phyloP scores from a whole-genome alignment of 257 asterid genomes.

The Schizonepeta tenuifolia region DNA sequence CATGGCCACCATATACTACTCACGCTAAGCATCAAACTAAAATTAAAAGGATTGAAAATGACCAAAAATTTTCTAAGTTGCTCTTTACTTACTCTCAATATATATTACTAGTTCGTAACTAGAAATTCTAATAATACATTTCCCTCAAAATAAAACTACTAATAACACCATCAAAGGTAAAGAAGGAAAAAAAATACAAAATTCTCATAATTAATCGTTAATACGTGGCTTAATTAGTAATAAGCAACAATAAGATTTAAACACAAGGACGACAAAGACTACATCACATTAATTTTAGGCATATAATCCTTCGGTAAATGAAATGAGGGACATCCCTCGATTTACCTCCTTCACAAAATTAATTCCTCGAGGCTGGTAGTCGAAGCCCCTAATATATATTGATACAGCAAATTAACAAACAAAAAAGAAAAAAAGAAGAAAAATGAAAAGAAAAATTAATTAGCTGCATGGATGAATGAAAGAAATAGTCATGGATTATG shows the following conservation, averaged over 20 bases:
- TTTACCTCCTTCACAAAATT: background rate
- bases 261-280: no score
- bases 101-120: background rate
- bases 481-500: constrained; percentile 18
- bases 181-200: background rate
- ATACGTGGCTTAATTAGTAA: background rate
- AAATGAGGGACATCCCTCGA: no score
- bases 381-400: background rate
- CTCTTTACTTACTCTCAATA: background rate
- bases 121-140: no score
- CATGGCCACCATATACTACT: no score
- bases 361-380: background rate
- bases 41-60: background rate
- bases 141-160: no score
- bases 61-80: background rate
- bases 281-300: no score
- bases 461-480: constrained; percentile 23
- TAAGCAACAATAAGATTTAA: background rate
- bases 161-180: no score
- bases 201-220: background rate
- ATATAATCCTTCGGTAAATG: no score
- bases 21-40: no score
- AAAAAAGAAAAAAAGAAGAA: background rate
- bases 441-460: no score
- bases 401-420: no score